Percentiles rank a stretch among this genome's conserved stretches.
These are phyloP conservation scores for Yarrowia yakushimensis DNA, from an alignment of 805 yeast genomes.

Conservation along the genomic window DNA sequence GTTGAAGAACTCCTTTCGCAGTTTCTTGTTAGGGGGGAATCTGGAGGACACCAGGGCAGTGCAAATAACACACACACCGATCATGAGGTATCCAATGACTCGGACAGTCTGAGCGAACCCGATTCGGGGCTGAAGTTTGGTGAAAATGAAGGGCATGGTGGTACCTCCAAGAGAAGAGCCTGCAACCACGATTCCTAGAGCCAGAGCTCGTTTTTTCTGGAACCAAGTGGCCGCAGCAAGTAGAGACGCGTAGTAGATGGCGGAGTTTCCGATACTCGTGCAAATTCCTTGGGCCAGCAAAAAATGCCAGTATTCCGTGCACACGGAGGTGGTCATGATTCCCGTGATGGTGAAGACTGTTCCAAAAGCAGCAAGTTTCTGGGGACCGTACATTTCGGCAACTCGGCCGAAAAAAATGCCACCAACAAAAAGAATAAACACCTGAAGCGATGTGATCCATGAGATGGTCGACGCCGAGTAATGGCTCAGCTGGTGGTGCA, in stretches of 20 bases:
- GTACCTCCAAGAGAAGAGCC: conserved; percentile 71
- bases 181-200: conserved; percentile 58
- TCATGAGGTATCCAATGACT: conserved; percentile 42
- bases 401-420: conserved; percentile 50
- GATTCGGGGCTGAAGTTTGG: conserved; percentile 44
- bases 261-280: conserved; percentile 46
- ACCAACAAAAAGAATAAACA: conserved; percentile 41
- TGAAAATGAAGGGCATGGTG: conserved; percentile 53
- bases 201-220: conserved; percentile 51
- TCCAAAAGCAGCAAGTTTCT: conserved; percentile 46
- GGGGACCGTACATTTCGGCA: conserved; percentile 57
- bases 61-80: conserved; percentile 34
- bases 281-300: conserved; percentile 52
- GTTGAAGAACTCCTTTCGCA: conserved; percentile 32
- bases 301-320: conserved; percentile 54
- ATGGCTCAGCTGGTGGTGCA: conserved; percentile 48
- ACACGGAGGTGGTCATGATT: conserved; percentile 50
- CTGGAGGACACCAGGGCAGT: conserved; percentile 39
- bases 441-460: conserved; percentile 58
- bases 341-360: conserved; percentile 47
- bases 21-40: conserved; percentile 28
- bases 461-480: conserved; percentile 51
- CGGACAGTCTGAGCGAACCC: conserved; percentile 63
- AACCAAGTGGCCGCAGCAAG: conserved; percentile 62
- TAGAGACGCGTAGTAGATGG: conserved; percentile 48